A percentile compares a stretch with the other conserved stretches of the same genome.
Conservation (phyloP, 2,329 filamentous ascomycete species). For the Coleophoma eucalyptorum region DNA sequence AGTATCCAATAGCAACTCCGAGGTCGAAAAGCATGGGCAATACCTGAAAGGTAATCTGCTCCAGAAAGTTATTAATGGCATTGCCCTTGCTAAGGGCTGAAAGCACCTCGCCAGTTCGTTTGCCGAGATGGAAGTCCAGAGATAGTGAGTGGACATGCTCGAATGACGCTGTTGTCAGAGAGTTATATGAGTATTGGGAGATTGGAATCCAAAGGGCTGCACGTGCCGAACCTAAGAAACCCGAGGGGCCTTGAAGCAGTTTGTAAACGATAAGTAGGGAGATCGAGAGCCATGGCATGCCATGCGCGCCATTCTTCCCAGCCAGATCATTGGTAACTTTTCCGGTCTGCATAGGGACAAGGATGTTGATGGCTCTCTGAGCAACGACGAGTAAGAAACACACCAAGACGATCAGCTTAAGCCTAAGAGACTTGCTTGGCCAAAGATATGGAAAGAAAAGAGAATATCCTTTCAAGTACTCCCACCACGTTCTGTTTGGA, state of each 20-base stretch:
- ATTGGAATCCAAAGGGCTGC: constrained; percentile 94
- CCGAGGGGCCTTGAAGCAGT: constrained; percentile 83
- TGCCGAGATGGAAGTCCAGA: constrained; percentile 93
- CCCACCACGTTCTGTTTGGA: constrained; percentile 90
- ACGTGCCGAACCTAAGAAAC: constrained; percentile 77
- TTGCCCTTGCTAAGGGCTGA: constrained; percentile 95
- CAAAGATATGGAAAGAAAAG: constrained; percentile 96
- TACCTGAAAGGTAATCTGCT: constrained; percentile 94
- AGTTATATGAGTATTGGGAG: constrained; percentile 93
- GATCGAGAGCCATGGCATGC: constrained; percentile 69
- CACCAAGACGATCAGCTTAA: constrained; percentile 75
- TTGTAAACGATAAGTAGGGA: constrained; percentile 74
- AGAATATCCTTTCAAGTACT: constrained; percentile 88
- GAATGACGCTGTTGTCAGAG: constrained; percentile 90
- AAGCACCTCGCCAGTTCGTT: constrained; percentile 92
- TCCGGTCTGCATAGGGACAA: constrained; percentile 80
- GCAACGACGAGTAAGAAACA: constrained; percentile 79
- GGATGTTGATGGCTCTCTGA: constrained; percentile 80
- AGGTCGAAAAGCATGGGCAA: constrained; percentile 93
- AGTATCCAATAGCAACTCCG: constrained; percentile 77
- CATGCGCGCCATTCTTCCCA: constrained; percentile 39
- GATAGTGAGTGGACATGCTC: constrained; percentile 96
- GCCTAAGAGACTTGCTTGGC: constrained; percentile 72
- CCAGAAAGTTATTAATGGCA: constrained; percentile 93
- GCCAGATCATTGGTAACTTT: constrained; percentile 73